Conservation (phyloP, 192 early-diverging fungal species). For the Coemansia sp. region DNA sequence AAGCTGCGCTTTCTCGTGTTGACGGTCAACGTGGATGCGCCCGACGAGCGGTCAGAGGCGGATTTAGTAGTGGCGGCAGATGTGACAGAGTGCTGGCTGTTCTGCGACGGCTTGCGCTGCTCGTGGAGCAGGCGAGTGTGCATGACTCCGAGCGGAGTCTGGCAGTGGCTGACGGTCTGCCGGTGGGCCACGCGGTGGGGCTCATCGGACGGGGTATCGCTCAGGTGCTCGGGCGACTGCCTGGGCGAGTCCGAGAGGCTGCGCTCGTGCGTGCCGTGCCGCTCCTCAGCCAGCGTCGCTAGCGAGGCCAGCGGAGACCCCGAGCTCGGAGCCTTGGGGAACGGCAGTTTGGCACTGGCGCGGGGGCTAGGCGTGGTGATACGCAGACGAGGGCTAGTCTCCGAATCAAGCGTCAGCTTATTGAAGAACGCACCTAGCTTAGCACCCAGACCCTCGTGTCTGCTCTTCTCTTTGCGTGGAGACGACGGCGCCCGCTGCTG, state of each 20-base stretch:
- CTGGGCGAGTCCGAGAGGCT: slow-evolving; percentile 43
- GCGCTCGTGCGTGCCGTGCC: slow-evolving; percentile 32
- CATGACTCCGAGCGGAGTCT: slow-evolving; percentile 18
- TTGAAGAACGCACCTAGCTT: slow-evolving; percentile 53
- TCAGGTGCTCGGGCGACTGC: neutral
- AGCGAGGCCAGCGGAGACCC: neutral
- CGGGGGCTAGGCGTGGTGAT: slow-evolving; percentile 23
- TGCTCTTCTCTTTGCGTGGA: slow-evolving; percentile 37
- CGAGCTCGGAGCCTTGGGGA: slow-evolving; percentile 20
- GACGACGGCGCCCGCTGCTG: slow-evolving; percentile 21
- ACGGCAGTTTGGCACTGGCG: slow-evolving; percentile 10
- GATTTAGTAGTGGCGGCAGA: slow-evolving; percentile 28
- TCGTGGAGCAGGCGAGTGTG: no score
- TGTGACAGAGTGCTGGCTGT: slow-evolving; percentile 39
- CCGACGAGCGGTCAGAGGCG: slow-evolving; percentile 24
- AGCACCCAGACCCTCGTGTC: slow-evolving; percentile 47
- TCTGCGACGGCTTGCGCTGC: slow-evolving; percentile 50
- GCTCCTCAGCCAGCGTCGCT: slow-evolving; percentile 1
- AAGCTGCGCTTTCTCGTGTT: slow-evolving; percentile 55
- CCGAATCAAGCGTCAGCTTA: slow-evolving; percentile 50
- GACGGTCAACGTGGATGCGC: slow-evolving; percentile 37
- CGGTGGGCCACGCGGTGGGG: slow-evolving; percentile 28
- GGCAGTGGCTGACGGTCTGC: slow-evolving; percentile 46
- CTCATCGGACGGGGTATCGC: neutral
- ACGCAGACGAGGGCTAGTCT: slow-evolving; percentile 34